Conservation (phyloP, 106 monocot genomes). For the Iris macrosiphon region DNA sequence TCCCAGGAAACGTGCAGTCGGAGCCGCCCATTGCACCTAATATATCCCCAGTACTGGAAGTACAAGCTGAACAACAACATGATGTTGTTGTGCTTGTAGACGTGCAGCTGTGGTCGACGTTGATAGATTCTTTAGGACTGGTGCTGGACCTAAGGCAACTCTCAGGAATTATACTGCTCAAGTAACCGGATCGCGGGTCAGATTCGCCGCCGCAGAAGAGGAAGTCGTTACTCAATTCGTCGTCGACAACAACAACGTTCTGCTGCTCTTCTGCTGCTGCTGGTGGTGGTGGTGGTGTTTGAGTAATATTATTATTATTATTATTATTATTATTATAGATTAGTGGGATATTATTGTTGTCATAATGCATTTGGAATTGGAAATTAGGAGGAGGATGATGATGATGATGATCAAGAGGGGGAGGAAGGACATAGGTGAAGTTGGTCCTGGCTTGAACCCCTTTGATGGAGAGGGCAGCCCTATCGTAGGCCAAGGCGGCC, state of each 20-base stretch:
- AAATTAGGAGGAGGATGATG: no score
- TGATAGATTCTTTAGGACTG: no score
- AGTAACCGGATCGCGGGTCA: constrained; percentile 38
- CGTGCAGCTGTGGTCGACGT: no score
- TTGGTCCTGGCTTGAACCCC: constrained; percentile 57
- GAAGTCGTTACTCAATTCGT: constrained; percentile 10
- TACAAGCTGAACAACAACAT: no score
- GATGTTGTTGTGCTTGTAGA: no score
- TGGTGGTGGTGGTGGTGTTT: constrained; percentile 3
- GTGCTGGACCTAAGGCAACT: constrained; percentile 27
- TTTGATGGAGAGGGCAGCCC: constrained; percentile 66
- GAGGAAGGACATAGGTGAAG: constrained; percentile 70
- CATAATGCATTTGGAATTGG: no score
- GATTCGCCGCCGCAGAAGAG: constrained; percentile 30
- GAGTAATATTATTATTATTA: background rate
- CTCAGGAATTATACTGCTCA: constrained; percentile 60
- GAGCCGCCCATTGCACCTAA: no score
- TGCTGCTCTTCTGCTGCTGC: background rate
- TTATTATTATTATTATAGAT: constrained; percentile 9
- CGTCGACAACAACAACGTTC: background rate
- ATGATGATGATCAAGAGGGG: constrained; percentile 14
- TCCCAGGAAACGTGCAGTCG: no score
- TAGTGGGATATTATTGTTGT: constrained; percentile 4
- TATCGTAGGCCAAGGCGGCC: constrained; percentile 65
- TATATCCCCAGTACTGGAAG: no score